Percentiles rank a stretch among this genome's conserved stretches.
Evolutionary conservation across 2,329 filamentous ascomycete species (phyloP).

Genomic region (Cytospora piceicola): DNA sequence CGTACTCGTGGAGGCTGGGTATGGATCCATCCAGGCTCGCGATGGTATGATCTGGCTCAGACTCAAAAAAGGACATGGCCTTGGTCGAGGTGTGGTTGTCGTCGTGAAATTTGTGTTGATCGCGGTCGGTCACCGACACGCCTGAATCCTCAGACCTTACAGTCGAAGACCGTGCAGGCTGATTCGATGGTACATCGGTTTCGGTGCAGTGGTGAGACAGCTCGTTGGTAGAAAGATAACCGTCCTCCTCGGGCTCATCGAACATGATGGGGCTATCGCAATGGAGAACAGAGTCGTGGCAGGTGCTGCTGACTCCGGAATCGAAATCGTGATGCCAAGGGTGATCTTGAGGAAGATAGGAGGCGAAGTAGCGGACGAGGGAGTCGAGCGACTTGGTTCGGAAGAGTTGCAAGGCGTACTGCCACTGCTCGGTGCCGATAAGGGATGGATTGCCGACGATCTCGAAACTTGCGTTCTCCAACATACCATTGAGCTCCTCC

Average conservation of each 20-base stretch:
- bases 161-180: conserved; percentile 56
- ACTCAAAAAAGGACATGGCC: conserved; percentile 57
- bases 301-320: conserved; percentile 43
- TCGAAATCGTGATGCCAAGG: conserved; percentile 46
- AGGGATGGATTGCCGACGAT: conserved; percentile 63
- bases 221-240: conserved; percentile 45
- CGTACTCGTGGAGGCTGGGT: conserved; percentile 43
- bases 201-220: conserved; percentile 39
- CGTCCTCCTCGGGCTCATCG: conserved; percentile 46
- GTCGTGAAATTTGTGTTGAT: conserved; percentile 42
- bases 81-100: conserved; percentile 48
- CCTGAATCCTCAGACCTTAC: conserved; percentile 50
- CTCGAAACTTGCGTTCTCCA: conserved; percentile 62
- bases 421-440: conserved; percentile 63
- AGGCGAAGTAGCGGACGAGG: conserved; percentile 62
- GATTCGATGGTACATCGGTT: conserved; percentile 36
- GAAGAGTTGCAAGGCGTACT: conserved; percentile 61
- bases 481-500: conserved; percentile 56
- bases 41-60: conserved; percentile 48
- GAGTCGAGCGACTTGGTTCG: conserved; percentile 63
- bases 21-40: conserved; percentile 39
- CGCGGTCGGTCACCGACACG: conserved; percentile 43
- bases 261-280: conserved; percentile 46
- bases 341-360: conserved; percentile 59
- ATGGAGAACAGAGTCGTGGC: conserved; percentile 39